Conservation (phyloP, 2,329 filamentous ascomycete species). For the Nothomitra cinnamomea region DNA sequence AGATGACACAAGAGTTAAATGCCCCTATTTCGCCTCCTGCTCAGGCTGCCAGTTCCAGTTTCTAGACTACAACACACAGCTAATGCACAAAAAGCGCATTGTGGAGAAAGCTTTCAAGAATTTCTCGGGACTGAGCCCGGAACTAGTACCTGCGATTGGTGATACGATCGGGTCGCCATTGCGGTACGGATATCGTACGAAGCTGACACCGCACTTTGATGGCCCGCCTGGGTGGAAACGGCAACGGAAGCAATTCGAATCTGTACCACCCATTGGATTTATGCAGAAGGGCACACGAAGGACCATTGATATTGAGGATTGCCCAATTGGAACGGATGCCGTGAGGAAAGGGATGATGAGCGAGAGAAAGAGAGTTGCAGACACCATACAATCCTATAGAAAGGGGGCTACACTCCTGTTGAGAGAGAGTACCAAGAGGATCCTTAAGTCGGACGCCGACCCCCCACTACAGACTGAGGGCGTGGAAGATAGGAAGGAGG, state of each 20-base stretch:
- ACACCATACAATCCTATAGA: constrained; percentile 53
- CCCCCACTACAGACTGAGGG: constrained; percentile 16
- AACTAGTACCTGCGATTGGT: constrained; percentile 55
- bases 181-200: constrained; percentile 88
- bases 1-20: constrained; percentile 60
- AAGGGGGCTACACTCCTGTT: constrained; percentile 78
- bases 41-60: constrained; percentile 96
- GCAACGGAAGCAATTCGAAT: constrained; percentile 7
- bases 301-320: constrained; percentile 92
- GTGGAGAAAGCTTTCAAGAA: constrained; percentile 84
- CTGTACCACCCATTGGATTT: constrained; percentile 70
- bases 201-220: constrained; percentile 92
- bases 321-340: constrained; percentile 80
- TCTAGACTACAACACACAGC: constrained; percentile 75
- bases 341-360: constrained; percentile 62
- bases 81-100: constrained; percentile 67
- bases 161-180: constrained; percentile 83
- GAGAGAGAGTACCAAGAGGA: constrained; percentile 64
- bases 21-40: constrained; percentile 75
- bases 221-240: constrained; percentile 37
- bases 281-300: constrained; percentile 65
- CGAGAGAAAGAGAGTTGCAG: constrained; percentile 59
- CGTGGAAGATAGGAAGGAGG: constrained; percentile 13
- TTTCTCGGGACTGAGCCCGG: constrained; percentile 68
- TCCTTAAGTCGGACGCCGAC: constrained; percentile 27